These are phyloP conservation scores for Pholiota conissans DNA, from an alignment of 768 basidiomycete genomes.

Conservation along the genomic window DNA sequence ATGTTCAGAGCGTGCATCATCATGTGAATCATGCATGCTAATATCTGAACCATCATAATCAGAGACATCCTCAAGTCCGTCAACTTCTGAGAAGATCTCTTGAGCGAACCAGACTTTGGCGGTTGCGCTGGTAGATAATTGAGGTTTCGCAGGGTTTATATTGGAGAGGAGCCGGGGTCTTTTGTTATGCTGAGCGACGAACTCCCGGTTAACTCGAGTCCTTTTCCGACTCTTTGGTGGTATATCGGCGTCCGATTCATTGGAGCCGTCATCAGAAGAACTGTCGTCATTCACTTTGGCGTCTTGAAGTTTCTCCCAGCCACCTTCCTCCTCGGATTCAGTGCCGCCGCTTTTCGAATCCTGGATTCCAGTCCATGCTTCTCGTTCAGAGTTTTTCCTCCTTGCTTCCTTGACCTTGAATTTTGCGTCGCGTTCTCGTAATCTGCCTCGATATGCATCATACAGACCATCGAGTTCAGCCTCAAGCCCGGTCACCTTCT, in stretches of 20 bases:
- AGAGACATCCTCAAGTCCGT: conserved; percentile 39
- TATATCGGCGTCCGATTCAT: conserved; percentile 41
- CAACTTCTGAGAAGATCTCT: conserved; percentile 76
- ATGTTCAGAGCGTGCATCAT: conserved; percentile 12
- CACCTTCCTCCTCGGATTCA: conserved; percentile 53
- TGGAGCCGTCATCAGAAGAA: conserved; percentile 54
- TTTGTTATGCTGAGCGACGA: conserved; percentile 37
- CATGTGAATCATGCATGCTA: conserved; percentile 27
- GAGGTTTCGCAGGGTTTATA: conserved; percentile 36
- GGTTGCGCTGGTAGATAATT: conserved; percentile 40
- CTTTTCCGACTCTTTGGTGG: conserved; percentile 38
- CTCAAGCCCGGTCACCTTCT: conserved; percentile 65
- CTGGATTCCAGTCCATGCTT: conserved; percentile 81
- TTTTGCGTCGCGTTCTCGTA: conserved; percentile 85
- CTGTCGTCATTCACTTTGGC: conserved; percentile 49
- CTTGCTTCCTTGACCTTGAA: conserved; percentile 81
- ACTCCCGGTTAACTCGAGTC: conserved; percentile 31
- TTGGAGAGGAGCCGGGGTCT: conserved; percentile 52
- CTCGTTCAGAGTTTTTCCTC: conserved; percentile 68
- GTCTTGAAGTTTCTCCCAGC: conserved; percentile 68
- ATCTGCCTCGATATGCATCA: conserved; percentile 77
- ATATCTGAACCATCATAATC: conserved; percentile 29
- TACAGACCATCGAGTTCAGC: conserved; percentile 89
- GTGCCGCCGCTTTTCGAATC: conserved; percentile 36
- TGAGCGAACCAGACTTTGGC: conserved; percentile 96